These are phyloP conservation scores for Cokeromyces recurvatus DNA, from an alignment of 371 early-diverging fungal genomes.

Conservation along the genomic window DNA sequence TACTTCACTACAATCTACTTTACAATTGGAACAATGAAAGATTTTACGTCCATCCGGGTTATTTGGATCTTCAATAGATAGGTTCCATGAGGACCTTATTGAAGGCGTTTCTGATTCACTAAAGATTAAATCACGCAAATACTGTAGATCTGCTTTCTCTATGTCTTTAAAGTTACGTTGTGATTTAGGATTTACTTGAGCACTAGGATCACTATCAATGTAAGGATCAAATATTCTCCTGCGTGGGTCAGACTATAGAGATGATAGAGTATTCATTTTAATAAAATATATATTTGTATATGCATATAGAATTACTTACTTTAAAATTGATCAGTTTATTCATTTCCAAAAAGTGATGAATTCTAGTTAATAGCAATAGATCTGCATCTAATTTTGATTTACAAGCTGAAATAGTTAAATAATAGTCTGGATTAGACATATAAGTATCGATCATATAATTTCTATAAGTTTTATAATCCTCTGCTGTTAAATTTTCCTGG, in stretches of 20 bases:
- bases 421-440: slow-evolving; percentile 86
- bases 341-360: slow-evolving; percentile 96
- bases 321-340: slow-evolving; percentile 97
- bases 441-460: slow-evolving; percentile 94
- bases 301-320: slow-evolving; percentile 35
- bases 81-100: slow-evolving; percentile 19
- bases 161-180: slow-evolving; percentile 29
- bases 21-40: slow-evolving; percentile 31
- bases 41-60: slow-evolving; percentile 28
- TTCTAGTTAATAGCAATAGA: slow-evolving; percentile 87
- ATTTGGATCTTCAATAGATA: slow-evolving; percentile 20
- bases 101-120: slow-evolving; percentile 7
- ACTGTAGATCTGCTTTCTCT: slow-evolving; percentile 20
- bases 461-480: slow-evolving; percentile 85
- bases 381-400: slow-evolving; percentile 89
- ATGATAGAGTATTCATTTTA: too few species aligned
- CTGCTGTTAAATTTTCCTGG: slow-evolving; percentile 76
- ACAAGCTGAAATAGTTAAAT: slow-evolving; percentile 92
- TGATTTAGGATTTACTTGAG: slow-evolving; percentile 19
- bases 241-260: slow-evolving; percentile 38
- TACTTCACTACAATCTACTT: slow-evolving; percentile 29
- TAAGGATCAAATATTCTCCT: slow-evolving; percentile 35
- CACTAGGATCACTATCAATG: slow-evolving; percentile 35
- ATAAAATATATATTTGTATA: too few species aligned
- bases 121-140: slow-evolving; percentile 27